These are phyloP conservation scores for Saksenaea oblongispora DNA, from an alignment of 371 early-diverging fungal species.

Conservation along the genomic window DNA sequence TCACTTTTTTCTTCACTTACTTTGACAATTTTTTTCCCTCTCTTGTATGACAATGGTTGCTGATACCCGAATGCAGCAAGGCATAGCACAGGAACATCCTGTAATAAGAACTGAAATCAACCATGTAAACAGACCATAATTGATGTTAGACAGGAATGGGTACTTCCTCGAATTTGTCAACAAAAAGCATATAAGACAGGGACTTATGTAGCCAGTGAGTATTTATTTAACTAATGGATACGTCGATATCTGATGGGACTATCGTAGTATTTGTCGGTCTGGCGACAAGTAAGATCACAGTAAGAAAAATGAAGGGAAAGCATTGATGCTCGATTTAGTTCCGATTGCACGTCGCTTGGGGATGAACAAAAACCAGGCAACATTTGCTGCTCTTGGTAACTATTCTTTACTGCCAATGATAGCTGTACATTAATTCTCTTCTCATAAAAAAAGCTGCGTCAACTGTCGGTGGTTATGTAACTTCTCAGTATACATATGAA, in stretches of 20 bases:
- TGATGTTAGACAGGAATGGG: constrained; percentile 16
- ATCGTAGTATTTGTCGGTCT: constrained; percentile 9
- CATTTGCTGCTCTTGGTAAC: constrained; percentile 16
- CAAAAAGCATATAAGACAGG: constrained; percentile 19
- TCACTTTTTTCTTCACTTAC: background rate
- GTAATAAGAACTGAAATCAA: background rate
- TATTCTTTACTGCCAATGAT: background rate
- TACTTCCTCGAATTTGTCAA: constrained; percentile 15
- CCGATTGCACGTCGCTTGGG: constrained; percentile 13
- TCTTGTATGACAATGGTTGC: background rate
- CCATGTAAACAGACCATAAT: background rate
- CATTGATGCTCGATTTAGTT: constrained; percentile 7
- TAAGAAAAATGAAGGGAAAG: background rate
- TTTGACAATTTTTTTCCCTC: background rate
- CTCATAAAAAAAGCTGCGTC: constrained; percentile 6
- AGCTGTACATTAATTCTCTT: background rate
- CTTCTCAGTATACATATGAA: constrained; percentile 17
- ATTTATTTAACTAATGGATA: background rate
- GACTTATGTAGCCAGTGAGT: constrained; percentile 15
- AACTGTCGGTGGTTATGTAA: constrained; percentile 15
- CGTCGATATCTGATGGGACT: background rate
- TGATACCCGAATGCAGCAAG: constrained; percentile 15
- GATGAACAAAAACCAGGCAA: constrained; percentile 13
- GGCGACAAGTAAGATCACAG: constrained; percentile 8
- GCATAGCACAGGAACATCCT: constrained; percentile 20